These are phyloP conservation scores for Cadophora luteo-olivacea DNA, from an alignment of 2,329 filamentous ascomycete species.

Conservation along the genomic window DNA sequence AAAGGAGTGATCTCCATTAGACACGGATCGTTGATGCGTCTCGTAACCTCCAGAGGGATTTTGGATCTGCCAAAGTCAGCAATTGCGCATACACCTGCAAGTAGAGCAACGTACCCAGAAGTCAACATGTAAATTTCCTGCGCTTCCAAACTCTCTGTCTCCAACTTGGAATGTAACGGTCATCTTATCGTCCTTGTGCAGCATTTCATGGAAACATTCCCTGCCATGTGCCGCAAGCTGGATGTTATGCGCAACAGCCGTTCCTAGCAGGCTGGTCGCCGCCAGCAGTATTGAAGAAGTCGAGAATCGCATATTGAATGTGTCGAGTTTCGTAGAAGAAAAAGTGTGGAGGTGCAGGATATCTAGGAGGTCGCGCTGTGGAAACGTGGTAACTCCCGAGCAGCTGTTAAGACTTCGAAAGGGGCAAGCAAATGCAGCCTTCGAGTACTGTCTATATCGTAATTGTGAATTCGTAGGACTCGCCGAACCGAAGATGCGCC, in stretches of 20 bases:
- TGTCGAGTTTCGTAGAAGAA: slow-evolving; percentile 8
- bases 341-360: slow-evolving; percentile 13
- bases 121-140: slow-evolving; percentile 94
- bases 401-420: slow-evolving; percentile 6
- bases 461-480: background rate
- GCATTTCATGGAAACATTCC: slow-evolving; percentile 95
- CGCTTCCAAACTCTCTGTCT: slow-evolving; percentile 92
- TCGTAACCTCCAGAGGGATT: slow-evolving; percentile 79
- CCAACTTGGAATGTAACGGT: slow-evolving; percentile 98
- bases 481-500: background rate
- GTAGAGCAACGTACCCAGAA: slow-evolving; percentile 80
- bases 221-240: slow-evolving; percentile 89
- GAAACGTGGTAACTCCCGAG: slow-evolving; percentile 18
- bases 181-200: slow-evolving; percentile 97
- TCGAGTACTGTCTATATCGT: background rate
- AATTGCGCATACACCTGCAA: slow-evolving; percentile 10
- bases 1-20: slow-evolving; percentile 93
- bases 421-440: slow-evolving; percentile 7
- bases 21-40: slow-evolving; percentile 79
- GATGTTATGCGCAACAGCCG: slow-evolving; percentile 88
- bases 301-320: slow-evolving; percentile 44
- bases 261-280: slow-evolving; percentile 50
- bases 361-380: slow-evolving; percentile 19
- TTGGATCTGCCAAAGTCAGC: slow-evolving; percentile 64
- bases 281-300: slow-evolving; percentile 41